Conservation (phyloP, 192 early-diverging fungal species). For the Rhizophagus prolifer region DNA sequence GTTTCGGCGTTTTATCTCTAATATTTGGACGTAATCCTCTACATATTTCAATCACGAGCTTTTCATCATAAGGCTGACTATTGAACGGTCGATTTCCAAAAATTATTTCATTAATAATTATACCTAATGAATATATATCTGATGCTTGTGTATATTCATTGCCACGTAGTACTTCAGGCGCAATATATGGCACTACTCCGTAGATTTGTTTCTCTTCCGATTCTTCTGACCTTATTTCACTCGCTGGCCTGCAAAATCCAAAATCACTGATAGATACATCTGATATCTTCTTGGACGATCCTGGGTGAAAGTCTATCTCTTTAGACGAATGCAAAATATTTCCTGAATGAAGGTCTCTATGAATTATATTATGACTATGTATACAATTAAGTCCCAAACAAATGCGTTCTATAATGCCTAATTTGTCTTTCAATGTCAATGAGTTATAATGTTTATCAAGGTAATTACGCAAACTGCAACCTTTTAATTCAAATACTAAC, state of each 20-base stretch:
- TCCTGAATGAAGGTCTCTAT: too few relatives aligned
- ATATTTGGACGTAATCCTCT: background rate
- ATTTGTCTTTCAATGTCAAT: too few relatives aligned
- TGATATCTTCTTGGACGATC: too few relatives aligned
- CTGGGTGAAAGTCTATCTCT: too few relatives aligned
- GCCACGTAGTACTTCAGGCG: slow-evolving; percentile 36
- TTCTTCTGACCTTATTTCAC: background rate
- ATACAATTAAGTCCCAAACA: too few relatives aligned
- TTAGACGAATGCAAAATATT: too few relatives aligned
- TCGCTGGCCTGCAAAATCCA: background rate
- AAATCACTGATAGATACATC: background rate
- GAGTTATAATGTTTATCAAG: too few relatives aligned
- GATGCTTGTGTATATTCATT: slow-evolving; percentile 34
- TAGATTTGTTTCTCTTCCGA: background rate
- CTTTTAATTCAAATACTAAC: too few relatives aligned
- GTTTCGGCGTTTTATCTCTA: background rate
- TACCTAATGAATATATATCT: slow-evolving; percentile 41
- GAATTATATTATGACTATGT: too few relatives aligned
- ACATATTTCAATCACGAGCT: background rate
- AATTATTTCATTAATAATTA: slow-evolving; percentile 43
- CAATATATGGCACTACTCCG: slow-evolving; percentile 41
- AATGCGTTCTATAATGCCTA: too few relatives aligned
- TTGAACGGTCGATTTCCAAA: slow-evolving; percentile 36
- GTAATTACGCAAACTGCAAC: too few relatives aligned
- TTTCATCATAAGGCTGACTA: background rate